Percentiles rank a stretch among this genome's conserved stretches.
These are phyloP conservation scores for Apiospora rasikravindrae DNA, from an alignment of 2,329 filamentous ascomycete genomes.

Conservation along the genomic window DNA sequence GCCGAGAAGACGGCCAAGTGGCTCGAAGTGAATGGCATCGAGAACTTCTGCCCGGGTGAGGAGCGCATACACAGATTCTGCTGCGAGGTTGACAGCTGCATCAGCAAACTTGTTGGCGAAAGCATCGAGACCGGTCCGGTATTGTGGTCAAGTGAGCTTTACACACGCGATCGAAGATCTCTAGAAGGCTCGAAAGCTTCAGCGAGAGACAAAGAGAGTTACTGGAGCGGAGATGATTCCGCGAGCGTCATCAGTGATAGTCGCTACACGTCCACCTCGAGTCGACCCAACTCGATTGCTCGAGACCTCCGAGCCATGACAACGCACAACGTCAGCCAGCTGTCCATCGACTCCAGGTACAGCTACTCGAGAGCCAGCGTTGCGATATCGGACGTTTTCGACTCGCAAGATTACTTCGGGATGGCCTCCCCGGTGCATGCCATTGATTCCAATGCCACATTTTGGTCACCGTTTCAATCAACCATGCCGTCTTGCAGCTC, in stretches of 20 bases:
- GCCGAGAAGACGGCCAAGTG: conserved; percentile 83
- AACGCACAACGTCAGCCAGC: conserved; percentile 68
- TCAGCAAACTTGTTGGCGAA: conserved; percentile 84
- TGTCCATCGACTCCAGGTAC: conserved; percentile 73
- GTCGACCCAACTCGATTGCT: conserved; percentile 57
- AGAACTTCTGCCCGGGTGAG: conserved; percentile 94
- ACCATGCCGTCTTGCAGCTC: conserved; percentile 68
- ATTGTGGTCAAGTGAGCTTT: conserved; percentile 91
- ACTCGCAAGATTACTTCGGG: conserved; percentile 75
- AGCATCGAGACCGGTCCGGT: conserved; percentile 84
- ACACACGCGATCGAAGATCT: conserved; percentile 73
- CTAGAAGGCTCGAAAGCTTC: conserved; percentile 52
- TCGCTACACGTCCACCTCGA: conserved; percentile 48
- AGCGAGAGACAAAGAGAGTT: conserved; percentile 51
- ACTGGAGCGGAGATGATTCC: conserved; percentile 54
- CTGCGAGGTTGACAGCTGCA: conserved; percentile 85
- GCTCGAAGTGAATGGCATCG: conserved; percentile 80
- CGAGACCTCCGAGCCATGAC: conserved; percentile 64
- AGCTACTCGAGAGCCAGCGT: conserved; percentile 62
- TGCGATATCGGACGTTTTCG: conserved; percentile 67
- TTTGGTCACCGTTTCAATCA: conserved; percentile 87
- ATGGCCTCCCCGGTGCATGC: conserved; percentile 70
- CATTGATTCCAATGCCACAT: conserved; percentile 78
- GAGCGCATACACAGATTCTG: conserved; percentile 94
- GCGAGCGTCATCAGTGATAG: conserved; percentile 62